These are phyloP conservation scores for Penicillium sumatraense DNA, from an alignment of 2,329 filamentous ascomycete genomes.

Conservation along the genomic window DNA sequence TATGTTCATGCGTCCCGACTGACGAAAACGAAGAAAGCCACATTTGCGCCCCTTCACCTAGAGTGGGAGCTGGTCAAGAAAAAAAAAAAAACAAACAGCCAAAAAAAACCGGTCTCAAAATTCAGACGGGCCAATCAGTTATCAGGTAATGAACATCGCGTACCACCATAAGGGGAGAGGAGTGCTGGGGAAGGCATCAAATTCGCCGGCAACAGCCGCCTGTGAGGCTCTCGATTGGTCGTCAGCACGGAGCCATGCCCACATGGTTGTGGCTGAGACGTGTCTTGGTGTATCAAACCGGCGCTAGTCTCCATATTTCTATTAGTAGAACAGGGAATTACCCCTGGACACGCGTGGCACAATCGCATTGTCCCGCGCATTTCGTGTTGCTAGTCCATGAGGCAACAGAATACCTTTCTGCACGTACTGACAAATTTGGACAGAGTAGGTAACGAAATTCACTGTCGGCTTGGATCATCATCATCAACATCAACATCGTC, in stretches of 20 bases:
- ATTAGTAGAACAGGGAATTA: slow-evolving; percentile 27
- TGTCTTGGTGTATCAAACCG: slow-evolving; percentile 26
- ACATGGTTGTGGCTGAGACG: slow-evolving; percentile 34
- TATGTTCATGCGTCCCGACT: too few relatives aligned
- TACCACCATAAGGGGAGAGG: not conserved
- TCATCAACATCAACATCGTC: not conserved
- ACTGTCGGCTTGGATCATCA: too few relatives aligned
- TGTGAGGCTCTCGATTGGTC: slow-evolving; percentile 12
- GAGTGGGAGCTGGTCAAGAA: not conserved
- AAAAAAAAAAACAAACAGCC: not conserved
- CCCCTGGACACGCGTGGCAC: slow-evolving; percentile 9
- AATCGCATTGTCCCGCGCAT: not conserved
- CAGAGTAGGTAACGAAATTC: too few relatives aligned
- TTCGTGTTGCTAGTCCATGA: not conserved
- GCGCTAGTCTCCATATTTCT: slow-evolving; percentile 30
- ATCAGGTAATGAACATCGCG: slow-evolving; percentile 1
- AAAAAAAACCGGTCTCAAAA: slow-evolving; percentile 9
- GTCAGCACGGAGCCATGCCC: slow-evolving; percentile 18
- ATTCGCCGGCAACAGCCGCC: slow-evolving; percentile 1
- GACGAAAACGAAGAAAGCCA: slow-evolving; percentile 1
- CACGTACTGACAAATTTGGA: not conserved
- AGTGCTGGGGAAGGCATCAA: not conserved
- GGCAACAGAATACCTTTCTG: not conserved
- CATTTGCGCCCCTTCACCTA: not conserved
- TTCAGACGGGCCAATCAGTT: slow-evolving; percentile 10